phyloP scores from a whole-genome alignment of 768 basidiomycete genomes.

The Asterophora lycoperdoides region DNA sequence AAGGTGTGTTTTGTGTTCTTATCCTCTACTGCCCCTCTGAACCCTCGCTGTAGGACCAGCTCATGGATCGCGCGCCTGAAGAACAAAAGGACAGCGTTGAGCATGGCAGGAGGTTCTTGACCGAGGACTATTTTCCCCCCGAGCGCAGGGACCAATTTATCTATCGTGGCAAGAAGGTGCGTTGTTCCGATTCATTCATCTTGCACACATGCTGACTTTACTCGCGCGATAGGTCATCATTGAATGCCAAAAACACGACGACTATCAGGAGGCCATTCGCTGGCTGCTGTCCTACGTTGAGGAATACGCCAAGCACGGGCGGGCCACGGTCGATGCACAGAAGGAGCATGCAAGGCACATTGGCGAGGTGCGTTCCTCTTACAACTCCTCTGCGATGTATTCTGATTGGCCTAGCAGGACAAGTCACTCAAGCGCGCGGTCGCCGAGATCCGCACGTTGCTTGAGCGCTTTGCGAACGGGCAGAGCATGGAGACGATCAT shows the following conservation, averaged over 20 bases:
- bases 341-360: conserved; percentile 18
- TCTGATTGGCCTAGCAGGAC: conserved; percentile 33
- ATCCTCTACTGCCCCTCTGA: conserved; percentile 22
- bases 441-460: conserved; percentile 67
- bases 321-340: conserved; percentile 20
- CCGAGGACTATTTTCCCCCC: conserved; percentile 84
- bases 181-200: not conserved
- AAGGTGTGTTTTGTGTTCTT: conserved; percentile 33
- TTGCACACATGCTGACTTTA: not conserved
- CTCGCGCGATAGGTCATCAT: conserved; percentile 59
- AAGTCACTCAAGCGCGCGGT: conserved; percentile 52
- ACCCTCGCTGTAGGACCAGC: conserved; percentile 18
- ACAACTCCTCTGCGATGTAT: no score
- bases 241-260: conserved; percentile 88
- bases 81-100: conserved; percentile 62
- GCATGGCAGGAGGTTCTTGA: conserved; percentile 61
- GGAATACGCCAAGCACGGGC: conserved; percentile 56
- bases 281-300: conserved; percentile 67
- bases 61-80: conserved; percentile 56
- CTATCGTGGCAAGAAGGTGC: conserved; percentile 87
- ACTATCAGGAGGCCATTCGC: conserved; percentile 79
- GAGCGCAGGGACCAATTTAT: conserved; percentile 92
- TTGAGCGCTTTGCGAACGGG: conserved; percentile 88
- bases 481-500: conserved; percentile 62
- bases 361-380: conserved; percentile 28